phyloP scores from a whole-genome alignment of 805 yeast genomes.

The Pichia insulana region DNA sequence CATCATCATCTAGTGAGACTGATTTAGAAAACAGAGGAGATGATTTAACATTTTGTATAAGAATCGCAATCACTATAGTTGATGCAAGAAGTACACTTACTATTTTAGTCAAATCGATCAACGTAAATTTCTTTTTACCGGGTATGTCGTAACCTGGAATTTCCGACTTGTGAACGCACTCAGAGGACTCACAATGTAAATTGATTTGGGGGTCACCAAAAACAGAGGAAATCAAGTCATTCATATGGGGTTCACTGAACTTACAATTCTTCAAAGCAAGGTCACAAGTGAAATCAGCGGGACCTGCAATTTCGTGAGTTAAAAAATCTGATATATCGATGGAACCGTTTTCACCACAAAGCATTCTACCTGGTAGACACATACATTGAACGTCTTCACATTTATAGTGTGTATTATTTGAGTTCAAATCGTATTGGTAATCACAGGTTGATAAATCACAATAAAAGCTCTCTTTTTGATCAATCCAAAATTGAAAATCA shows the following conservation, averaged over 20 bases:
- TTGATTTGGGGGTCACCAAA: constrained; percentile 94
- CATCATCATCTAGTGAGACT: constrained; percentile 19
- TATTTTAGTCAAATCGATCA: constrained; percentile 39
- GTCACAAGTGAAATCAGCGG: constrained; percentile 86
- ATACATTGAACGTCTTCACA: constrained; percentile 77
- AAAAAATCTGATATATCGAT: constrained; percentile 91
- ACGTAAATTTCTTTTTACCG: constrained; percentile 34
- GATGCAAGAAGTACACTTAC: constrained; percentile 35
- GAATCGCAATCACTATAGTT: constrained; percentile 33
- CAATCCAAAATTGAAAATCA: constrained; percentile 95
- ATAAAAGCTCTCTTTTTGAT: constrained; percentile 77
- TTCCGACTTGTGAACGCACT: constrained; percentile 86
- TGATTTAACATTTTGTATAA: constrained; percentile 41
- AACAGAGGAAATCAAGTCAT: constrained; percentile 77
- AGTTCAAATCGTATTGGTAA: constrained; percentile 50
- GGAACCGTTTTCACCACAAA: constrained; percentile 91
- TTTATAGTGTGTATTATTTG: constrained; percentile 64
- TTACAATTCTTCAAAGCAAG: constrained; percentile 50
- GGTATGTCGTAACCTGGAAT: constrained; percentile 86
- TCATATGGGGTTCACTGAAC: constrained; percentile 94
- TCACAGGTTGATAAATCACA: constrained; percentile 76
- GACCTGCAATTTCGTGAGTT: constrained; percentile 83
- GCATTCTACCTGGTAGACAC: constrained; percentile 86
- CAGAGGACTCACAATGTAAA: constrained; percentile 74
- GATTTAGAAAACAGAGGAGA: constrained; percentile 50